These are phyloP conservation scores for Dioszegia crocea DNA, from an alignment of 768 basidiomycete species.

Conservation along the genomic window DNA sequence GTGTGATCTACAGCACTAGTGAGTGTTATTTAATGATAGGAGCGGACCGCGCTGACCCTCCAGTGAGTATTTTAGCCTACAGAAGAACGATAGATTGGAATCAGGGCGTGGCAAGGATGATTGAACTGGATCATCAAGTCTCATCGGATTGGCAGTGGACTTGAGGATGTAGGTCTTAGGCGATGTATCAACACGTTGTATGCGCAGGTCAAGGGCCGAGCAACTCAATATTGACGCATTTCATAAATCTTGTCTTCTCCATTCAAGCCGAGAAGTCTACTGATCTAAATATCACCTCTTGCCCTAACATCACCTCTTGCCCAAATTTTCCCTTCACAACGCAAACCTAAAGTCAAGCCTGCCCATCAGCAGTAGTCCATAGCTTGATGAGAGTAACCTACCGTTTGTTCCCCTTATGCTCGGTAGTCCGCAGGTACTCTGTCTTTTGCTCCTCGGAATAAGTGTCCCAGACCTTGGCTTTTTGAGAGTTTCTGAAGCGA, in stretches of 20 bases:
- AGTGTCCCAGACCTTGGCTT: constrained; percentile 40
- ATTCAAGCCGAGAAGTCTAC: no score
- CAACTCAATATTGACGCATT: no score
- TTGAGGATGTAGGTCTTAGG: neutral
- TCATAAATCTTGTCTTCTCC: neutral
- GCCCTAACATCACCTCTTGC: no score
- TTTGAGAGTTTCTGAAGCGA: constrained; percentile 32
- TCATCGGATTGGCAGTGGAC: constrained; percentile 15
- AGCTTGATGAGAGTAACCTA: neutral
- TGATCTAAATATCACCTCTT: no score
- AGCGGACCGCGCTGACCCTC: neutral
- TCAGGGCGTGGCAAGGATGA: constrained; percentile 13
- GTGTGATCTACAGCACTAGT: constrained; percentile 17
- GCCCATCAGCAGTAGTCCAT: neutral
- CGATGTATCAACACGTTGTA: no score
- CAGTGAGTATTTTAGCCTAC: constrained; percentile 16
- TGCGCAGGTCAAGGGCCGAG: no score
- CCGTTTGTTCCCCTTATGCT: constrained; percentile 43
- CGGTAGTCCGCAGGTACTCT: constrained; percentile 45
- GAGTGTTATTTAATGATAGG: neutral
- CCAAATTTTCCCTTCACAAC: no score
- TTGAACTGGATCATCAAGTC: constrained; percentile 12
- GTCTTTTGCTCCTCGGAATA: constrained; percentile 40
- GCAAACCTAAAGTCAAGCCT: constrained; percentile 24
- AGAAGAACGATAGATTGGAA: constrained; percentile 18